Evolutionary conservation across 225 moss, liverwort and hornwort species (phyloP), one percentile per base, ranked within the genome.

Genomic region (Sphagnum contortum): DNA sequence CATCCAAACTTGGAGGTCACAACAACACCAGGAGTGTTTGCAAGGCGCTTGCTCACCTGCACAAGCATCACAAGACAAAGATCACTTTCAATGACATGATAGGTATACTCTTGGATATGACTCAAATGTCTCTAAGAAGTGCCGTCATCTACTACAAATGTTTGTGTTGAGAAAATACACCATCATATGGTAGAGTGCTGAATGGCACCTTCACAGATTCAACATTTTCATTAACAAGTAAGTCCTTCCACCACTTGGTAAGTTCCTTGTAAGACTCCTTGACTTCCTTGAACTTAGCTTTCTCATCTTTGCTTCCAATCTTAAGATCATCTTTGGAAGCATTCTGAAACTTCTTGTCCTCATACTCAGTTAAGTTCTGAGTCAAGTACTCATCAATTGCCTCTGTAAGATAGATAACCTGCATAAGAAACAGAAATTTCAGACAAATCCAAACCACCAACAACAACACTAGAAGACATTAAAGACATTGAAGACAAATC

Each of bases 311-410:
- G 44, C 78, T 70, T 10, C 82, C 86, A 63, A 92, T 88, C 66
- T 85, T 92, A 63, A 96, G 73, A 69, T 85, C 90, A 49, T 88
- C 92, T 73, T 96, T 96, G 11, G 95, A 92, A 9, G 88, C 87
- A 65, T 90, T 90, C 65, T 92, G 92, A 44, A 96, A 80, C 55
- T 83, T 88, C 67, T 87, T 96, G 58, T 96, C 88, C 5, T 96
- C 90, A 65, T 81, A 96, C 14, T 92, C 88, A 6, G 66, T 79
- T 69, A 96, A 61, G 55, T 92, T 79, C 79, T 96, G 92, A 74
- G 84, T 77, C 59, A 96, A 50, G 57, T 90, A 92, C 57, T 96
- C 88, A n/a, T 92, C 92, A 12, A 92, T 81, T 12, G 92, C 88
- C 77, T 96, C 95, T 3, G 71, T 79, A 12, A 96, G 92, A 69